Base-by-base conservation (phyloP, 2,329 filamentous ascomycete species). In the Stachybotrys elegans region DNA sequence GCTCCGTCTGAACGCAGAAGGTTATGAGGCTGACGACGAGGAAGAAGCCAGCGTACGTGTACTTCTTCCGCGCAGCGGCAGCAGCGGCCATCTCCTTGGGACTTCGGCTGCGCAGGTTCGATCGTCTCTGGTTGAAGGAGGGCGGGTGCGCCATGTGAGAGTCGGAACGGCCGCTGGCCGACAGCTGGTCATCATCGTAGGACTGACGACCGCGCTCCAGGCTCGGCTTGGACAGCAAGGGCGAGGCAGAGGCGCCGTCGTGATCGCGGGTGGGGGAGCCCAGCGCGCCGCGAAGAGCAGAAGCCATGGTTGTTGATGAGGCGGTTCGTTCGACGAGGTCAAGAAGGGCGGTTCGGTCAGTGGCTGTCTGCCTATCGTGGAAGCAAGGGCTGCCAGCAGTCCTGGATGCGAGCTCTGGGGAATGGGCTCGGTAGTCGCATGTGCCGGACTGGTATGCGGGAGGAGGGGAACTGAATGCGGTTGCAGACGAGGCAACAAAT, bases 1-100 rank as follows among this genome's bases (percentile, higher is more conserved):
- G 89, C 73, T 97, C 92, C 4, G 93, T 97, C 76, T 98, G 93
- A 6, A 95, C 73, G 39, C 89, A 88, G 63, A 98, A 98, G 59
- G 87, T 86, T 47, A 95, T 70, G 58, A 98, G 73, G 60, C 87
- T 93, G 53, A 96, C 61, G 22, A 85, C 68, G 48, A 98, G 75
- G 66, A 96, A 96, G 53, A 90, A 79, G 42, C 79, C 84, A 2
- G 93, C 92, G 61, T 92, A 88, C 20, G 86, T 84, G 67, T 98
- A 97, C 67, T 89, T 89, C 60, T 81, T 85, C 59, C 80, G 79
- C 27, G 88, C 90, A 40, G 55, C 56, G 31, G 61, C 62, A 43
- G 59, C 59, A 22, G 57, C 61, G 14, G 61, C 62, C 35, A 56
- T 57, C 36, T 58, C 57, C 32, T 81, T 77, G n/a, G 88, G 87